Conservation (phyloP, 768 basidiomycete genomes). For the Naganishia antarctica region DNA sequence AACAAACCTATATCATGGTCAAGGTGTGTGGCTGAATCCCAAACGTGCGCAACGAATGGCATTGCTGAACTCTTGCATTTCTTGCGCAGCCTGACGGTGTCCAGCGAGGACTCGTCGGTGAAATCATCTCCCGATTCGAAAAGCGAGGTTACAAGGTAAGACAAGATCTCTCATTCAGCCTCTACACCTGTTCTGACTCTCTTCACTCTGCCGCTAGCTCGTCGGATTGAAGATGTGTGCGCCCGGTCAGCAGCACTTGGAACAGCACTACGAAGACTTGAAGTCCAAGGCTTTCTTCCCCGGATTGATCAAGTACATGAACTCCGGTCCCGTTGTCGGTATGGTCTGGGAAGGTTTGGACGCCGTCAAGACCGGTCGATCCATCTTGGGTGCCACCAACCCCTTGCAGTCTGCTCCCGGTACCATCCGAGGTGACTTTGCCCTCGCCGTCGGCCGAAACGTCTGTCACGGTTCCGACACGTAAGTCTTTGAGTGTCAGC, state of each 20-base stretch:
- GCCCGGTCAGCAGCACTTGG: slow-evolving; percentile 72
- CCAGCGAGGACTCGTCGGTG: slow-evolving; percentile 87
- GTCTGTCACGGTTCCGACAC: slow-evolving; percentile 38
- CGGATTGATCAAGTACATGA: slow-evolving; percentile 72
- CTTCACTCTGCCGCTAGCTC: slow-evolving; percentile 53
- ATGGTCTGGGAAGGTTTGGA: slow-evolving; percentile 74
- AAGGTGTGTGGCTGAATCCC: slow-evolving; percentile 58
- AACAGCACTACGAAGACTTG: slow-evolving; percentile 96
- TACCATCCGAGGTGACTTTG: slow-evolving; percentile 93
- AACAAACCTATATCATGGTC: slow-evolving; percentile 99
- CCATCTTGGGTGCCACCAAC: slow-evolving; percentile 95
- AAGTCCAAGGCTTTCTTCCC: slow-evolving; percentile 93
- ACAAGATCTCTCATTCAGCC: neutral
- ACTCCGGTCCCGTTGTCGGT: slow-evolving; percentile 79
- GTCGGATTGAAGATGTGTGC: slow-evolving; percentile 86
- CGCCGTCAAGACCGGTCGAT: slow-evolving; percentile 73
- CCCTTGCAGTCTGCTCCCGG: slow-evolving; percentile 83
- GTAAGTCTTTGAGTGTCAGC: neutral
- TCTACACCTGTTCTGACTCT: neutral
- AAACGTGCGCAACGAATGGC: slow-evolving; percentile 36
- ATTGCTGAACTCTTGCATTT: slow-evolving; percentile 22
- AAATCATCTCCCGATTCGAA: slow-evolving; percentile 95
- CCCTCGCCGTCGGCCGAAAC: slow-evolving; percentile 76
- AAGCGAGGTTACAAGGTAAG: slow-evolving; percentile 83
- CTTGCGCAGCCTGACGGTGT: slow-evolving; percentile 85